These are phyloP conservation scores for Populus pruinosa DNA, from an alignment of 345 rosid genomes.

Conservation along the genomic window DNA sequence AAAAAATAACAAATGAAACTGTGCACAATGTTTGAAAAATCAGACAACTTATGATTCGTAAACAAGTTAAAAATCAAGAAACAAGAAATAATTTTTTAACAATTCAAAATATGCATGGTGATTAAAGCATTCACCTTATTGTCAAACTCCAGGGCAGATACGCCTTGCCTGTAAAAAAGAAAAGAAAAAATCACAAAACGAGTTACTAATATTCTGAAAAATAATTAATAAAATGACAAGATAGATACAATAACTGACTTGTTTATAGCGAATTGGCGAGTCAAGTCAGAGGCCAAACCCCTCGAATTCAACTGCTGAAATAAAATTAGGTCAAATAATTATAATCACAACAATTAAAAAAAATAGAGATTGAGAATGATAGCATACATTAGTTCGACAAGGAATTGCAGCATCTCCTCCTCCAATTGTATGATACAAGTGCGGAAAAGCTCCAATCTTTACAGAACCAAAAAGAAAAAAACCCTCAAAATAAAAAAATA, in stretches of 20 bases:
- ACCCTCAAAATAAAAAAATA: neutral
- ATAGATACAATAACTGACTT: neutral
- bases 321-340: neutral
- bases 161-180: slow-evolving; percentile 49
- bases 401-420: slow-evolving; percentile 9
- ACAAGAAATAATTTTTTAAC: neutral
- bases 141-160: slow-evolving; percentile 75
- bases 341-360: neutral
- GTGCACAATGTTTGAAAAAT: neutral
- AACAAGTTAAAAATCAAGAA: neutral
- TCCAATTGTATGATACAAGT: slow-evolving; percentile 49
- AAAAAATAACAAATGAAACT: neutral
- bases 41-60: too few relatives aligned
- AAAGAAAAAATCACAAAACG: neutral
- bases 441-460: slow-evolving; percentile 65
- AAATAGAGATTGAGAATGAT: neutral
- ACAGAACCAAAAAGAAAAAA: neutral
- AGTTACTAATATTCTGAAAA: neutral
- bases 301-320: neutral
- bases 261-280: too few relatives aligned
- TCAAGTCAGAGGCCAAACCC: too few relatives aligned
- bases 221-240: neutral
- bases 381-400: slow-evolving; percentile 57
- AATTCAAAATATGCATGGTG: too few relatives aligned
- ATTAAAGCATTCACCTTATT: slow-evolving; percentile 47